These are phyloP conservation scores for Kodamaea laetipori DNA, from an alignment of 805 yeast species.

Conservation along the genomic window DNA sequence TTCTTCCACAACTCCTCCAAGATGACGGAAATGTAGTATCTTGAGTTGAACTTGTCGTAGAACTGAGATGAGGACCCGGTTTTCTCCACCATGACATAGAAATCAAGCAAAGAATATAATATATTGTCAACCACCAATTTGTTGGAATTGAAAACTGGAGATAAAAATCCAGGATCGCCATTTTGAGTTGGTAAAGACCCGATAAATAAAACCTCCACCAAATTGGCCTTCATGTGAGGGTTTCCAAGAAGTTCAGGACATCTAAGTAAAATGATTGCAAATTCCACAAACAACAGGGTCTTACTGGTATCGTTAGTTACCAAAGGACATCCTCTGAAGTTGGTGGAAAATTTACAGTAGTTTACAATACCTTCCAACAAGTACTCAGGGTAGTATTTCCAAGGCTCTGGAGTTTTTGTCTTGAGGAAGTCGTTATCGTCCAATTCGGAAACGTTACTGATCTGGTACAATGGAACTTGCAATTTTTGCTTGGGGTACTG, in stretches of 20 bases:
- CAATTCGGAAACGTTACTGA: conserved; percentile 62
- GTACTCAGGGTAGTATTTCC: conserved; percentile 84
- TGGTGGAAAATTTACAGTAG: conserved; percentile 63
- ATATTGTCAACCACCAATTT: conserved; percentile 63
- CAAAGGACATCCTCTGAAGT: conserved; percentile 59
- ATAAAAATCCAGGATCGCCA: conserved; percentile 75
- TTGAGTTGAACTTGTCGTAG: conserved; percentile 90
- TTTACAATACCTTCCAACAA: conserved; percentile 79
- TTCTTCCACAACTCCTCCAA: conserved; percentile 82
- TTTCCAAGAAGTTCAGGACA: conserved; percentile 85
- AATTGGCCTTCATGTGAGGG: conserved; percentile 86
- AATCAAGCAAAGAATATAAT: conserved; percentile 80
- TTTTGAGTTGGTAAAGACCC: conserved; percentile 63
- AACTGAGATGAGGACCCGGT: conserved; percentile 95
- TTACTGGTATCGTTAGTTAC: conserved; percentile 49
- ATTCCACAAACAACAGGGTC: conserved; percentile 62
- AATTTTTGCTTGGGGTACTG: conserved; percentile 56
- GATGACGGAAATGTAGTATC: conserved; percentile 83
- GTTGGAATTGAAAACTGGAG: conserved; percentile 63
- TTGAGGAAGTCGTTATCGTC: conserved; percentile 76
- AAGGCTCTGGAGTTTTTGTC: conserved; percentile 67
- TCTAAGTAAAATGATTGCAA: conserved; percentile 72
- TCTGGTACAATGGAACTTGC: conserved; percentile 55
- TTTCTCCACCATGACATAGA: conserved; percentile 92
- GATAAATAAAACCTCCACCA: conserved; percentile 75